These are phyloP conservation scores for Diplodia scrobiculata DNA, from an alignment of 2,329 filamentous ascomycete genomes.

Conservation along the genomic window DNA sequence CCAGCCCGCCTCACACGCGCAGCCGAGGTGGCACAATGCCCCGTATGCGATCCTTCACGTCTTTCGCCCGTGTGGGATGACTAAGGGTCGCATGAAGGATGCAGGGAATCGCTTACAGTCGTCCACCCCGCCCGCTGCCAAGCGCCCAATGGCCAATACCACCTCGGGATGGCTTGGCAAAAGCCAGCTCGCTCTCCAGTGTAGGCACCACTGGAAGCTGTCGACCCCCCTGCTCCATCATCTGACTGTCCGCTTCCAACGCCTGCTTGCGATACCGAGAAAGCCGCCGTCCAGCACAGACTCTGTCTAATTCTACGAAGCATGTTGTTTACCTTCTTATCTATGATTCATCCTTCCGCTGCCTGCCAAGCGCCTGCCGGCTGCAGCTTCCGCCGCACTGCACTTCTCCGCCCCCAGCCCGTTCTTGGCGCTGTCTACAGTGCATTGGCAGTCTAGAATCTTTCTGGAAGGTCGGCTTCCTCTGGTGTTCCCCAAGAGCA, in stretches of 20 bases:
- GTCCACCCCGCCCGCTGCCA: constrained; percentile 14
- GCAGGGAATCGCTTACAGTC: neutral
- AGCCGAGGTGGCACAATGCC: neutral
- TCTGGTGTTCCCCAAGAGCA: constrained; percentile 1
- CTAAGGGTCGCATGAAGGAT: neutral
- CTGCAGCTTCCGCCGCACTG: constrained; percentile 1
- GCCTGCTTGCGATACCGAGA: too few relatives aligned
- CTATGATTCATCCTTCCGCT: neutral
- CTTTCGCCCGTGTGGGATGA: neutral
- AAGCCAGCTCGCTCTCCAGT: too few relatives aligned
- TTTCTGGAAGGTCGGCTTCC: constrained; percentile 20
- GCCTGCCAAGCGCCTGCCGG: neutral
- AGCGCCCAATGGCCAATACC: constrained; percentile 5
- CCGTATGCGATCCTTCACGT: constrained; percentile 3
- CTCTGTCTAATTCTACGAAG: neutral
- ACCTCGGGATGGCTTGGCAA: constrained; percentile 1
- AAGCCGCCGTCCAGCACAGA: too few relatives aligned
- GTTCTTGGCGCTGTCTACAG: neutral
- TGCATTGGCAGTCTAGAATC: constrained; percentile 22
- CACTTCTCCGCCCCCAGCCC: neutral
- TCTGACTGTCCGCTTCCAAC: too few relatives aligned
- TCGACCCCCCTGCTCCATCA: too few relatives aligned
- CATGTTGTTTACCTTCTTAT: neutral
- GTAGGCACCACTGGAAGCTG: too few relatives aligned
- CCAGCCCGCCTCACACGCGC: neutral